These are phyloP conservation scores for Phytopythium mirpurense DNA, from an alignment of 352 stramenopile genomes.

Conservation along the genomic window DNA sequence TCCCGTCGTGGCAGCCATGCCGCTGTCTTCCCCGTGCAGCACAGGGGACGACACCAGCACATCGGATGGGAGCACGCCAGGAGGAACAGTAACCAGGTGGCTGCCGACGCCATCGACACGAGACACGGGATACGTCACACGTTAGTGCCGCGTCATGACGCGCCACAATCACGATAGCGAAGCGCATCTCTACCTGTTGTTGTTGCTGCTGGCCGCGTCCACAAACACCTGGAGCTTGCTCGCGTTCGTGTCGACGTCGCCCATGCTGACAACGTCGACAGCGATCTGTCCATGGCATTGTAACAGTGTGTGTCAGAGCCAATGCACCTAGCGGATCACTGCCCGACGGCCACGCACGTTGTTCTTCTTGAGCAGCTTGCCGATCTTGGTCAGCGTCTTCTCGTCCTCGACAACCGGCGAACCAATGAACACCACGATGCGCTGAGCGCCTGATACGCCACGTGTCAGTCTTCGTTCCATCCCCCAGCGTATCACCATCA, in stretches of 20 bases:
- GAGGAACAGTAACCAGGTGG: slow-evolving; percentile 96
- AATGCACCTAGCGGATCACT: no score
- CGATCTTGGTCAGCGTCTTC: slow-evolving; percentile 92
- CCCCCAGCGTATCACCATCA: no score
- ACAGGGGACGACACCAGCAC: slow-evolving; percentile 96
- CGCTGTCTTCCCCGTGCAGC: slow-evolving; percentile 85
- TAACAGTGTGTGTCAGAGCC: not conserved
- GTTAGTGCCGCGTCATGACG: no score
- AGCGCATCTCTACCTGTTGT: no score
- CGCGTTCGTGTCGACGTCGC: slow-evolving; percentile 91
- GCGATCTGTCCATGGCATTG: slow-evolving; percentile 66
- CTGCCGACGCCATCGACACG: slow-evolving; percentile 14
- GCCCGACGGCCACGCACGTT: slow-evolving; percentile 87
- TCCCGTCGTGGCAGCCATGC: slow-evolving; percentile 34
- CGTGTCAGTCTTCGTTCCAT: not conserved
- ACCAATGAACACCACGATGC: slow-evolving; percentile 97
- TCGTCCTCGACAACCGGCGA: slow-evolving; percentile 91
- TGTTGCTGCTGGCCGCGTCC: slow-evolving; percentile 92
- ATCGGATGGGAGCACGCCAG: slow-evolving; percentile 96
- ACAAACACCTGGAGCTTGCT: slow-evolving; percentile 88
- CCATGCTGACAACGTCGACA: slow-evolving; percentile 97
- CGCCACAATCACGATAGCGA: no score
- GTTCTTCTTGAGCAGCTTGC: slow-evolving; percentile 99
- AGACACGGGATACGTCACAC: no score
- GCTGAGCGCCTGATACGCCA: slow-evolving; percentile 45